Percentiles rank a stretch among this genome's conserved stretches.
Evolutionary conservation across 192 early-diverging fungal genomes (phyloP).

Genomic region (Phycomyces nitens): DNA sequence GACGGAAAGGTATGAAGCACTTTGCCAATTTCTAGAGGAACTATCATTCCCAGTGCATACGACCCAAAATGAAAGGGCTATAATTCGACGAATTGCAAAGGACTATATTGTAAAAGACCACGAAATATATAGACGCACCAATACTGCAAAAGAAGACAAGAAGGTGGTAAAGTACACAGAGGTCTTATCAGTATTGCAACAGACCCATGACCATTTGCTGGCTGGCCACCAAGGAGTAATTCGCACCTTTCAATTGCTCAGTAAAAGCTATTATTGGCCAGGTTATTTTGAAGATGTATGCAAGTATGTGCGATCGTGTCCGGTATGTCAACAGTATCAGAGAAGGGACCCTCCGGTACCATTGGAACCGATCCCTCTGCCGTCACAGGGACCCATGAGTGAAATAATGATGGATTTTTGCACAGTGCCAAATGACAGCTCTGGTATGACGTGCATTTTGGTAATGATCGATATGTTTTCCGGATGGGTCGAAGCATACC

Average conservation of each 20-base stretch:
- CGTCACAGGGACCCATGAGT: neutral
- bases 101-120: neutral
- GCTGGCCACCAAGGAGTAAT: neutral
- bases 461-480: conserved; percentile 10
- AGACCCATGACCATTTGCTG: neutral
- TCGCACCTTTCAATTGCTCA: neutral
- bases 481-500: conserved; percentile 1
- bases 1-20: neutral
- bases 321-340: neutral
- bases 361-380: neutral
- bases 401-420: conserved; percentile 10
- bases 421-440: neutral
- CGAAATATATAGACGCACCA: neutral
- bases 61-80: neutral
- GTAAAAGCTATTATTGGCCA: neutral
- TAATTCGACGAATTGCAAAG: neutral
- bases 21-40: neutral
- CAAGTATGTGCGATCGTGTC: neutral
- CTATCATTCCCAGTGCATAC: neutral
- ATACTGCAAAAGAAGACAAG: neutral
- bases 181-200: neutral
- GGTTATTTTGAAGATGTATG: conserved; percentile 2
- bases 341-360: neutral
- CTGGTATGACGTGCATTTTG: neutral
- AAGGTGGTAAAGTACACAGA: neutral